A percentile compares a stretch with the other conserved stretches of the same genome.
Evolutionary conservation across 2,329 filamentous ascomycete genomes (phyloP).

Genomic region (Aphanocladium album): DNA sequence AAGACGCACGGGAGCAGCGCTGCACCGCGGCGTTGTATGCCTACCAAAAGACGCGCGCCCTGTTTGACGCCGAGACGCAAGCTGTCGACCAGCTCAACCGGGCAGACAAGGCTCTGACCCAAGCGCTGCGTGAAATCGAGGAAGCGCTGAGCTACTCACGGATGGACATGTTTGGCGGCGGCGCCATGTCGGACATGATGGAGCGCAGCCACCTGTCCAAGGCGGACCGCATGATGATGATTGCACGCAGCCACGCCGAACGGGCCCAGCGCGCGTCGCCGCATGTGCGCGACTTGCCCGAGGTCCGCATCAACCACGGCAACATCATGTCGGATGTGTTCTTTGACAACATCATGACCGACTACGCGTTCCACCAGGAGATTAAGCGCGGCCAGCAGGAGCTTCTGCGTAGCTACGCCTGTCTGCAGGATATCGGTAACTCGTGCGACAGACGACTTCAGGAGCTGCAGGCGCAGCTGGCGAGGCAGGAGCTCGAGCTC

Average conservation of each 20-base stretch:
- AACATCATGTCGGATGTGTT: constrained; percentile 45
- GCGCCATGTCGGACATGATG: constrained; percentile 45
- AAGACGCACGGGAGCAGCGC: constrained; percentile 42
- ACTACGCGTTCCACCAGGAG: constrained; percentile 47
- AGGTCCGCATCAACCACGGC: constrained; percentile 39
- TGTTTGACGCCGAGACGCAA: constrained; percentile 36
- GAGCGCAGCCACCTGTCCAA: constrained; percentile 46
- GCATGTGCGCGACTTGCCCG: constrained; percentile 32
- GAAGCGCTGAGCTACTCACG: constrained; percentile 37
- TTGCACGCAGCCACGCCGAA: constrained; percentile 34
- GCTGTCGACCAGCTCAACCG: constrained; percentile 35
- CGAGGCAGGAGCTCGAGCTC: constrained; percentile 24
- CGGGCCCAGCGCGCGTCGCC: constrained; percentile 38
- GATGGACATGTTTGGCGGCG: constrained; percentile 47
- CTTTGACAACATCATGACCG: constrained; percentile 51
- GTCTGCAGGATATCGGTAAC: constrained; percentile 27
- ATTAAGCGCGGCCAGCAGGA: constrained; percentile 40
- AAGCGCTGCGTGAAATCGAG: constrained; percentile 34
- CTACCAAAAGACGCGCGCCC: constrained; percentile 33
- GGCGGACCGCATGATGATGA: constrained; percentile 38
- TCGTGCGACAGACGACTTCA: constrained; percentile 27
- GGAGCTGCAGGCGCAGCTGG: constrained; percentile 28
- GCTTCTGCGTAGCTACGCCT: constrained; percentile 29
- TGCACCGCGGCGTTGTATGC: constrained; percentile 28
- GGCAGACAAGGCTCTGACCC: constrained; percentile 31